phyloP scores from a whole-genome alignment of 257 asterid genomes.

The Fraxinus pennsylvanica region DNA sequence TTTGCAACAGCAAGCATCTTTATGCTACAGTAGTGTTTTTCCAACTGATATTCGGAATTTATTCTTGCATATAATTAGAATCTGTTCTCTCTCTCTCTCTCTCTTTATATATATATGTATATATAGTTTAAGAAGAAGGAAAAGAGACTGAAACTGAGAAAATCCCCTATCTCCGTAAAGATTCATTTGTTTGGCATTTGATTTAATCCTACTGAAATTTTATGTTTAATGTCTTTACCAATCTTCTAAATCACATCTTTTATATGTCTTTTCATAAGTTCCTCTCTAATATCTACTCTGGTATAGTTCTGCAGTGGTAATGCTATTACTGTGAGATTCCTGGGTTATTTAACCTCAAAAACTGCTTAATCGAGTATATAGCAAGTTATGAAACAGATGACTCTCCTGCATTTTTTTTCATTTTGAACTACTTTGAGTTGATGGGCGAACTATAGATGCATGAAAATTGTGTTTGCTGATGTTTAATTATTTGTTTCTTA shows the following conservation, averaged over 20 bases:
- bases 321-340: background rate
- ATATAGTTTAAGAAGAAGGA: background rate
- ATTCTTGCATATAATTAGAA: background rate
- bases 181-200: background rate
- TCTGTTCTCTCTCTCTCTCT: no score
- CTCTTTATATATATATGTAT: no score
- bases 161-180: background rate
- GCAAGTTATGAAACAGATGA: background rate
- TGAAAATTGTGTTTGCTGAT: constrained; percentile 27
- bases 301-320: constrained; percentile 3
- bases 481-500: constrained; percentile 35
- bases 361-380: constrained; percentile 17
- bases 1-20: background rate
- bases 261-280: background rate
- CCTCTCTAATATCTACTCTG: background rate
- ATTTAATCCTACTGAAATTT: background rate
- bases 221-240: background rate
- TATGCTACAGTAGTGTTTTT: background rate
- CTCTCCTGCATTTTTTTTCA: background rate
- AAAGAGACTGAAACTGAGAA: background rate
- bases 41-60: background rate
- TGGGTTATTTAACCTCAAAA: background rate
- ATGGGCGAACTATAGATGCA: constrained; percentile 8
- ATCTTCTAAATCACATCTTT: background rate
- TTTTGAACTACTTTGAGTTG: constrained; percentile 11